Evolutionary conservation across 1,139 yeast species (phyloP), one percentile per base, ranked within the genome.

Genomic region (Protomyces lactucae-debilis): DNA sequence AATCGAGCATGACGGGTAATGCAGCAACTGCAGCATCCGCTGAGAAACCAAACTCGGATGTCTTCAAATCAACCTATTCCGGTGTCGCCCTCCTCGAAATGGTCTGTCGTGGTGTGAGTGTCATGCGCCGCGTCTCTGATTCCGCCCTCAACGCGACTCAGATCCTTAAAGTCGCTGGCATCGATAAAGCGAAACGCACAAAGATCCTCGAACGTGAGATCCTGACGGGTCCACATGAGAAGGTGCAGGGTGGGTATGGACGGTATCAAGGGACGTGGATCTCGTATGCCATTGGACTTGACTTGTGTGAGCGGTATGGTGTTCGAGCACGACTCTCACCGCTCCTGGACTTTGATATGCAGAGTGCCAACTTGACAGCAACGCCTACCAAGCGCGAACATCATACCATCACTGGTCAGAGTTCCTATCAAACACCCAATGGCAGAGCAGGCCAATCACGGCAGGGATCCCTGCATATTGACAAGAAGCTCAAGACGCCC

Each of bases 211-310:
- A 92, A 73, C 85, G 85, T 69, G 97, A 91, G 72, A 89, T 92
- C n/a, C 91, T 85, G 68, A 83, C 85, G 1, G 95, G 95, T 36
- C 79, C 79, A 51, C 96, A 90, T 74, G 97, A 92, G 73, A 92
- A 91, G 73, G 93, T 92, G 12, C 97, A 91, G 76, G 97, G 97
- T 55, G 97, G 97, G 0, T 89, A 91, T 73, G 97, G 97, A 14
- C 87, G 90, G 73, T 89, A 88, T 74, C 97, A 92, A 76, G 98
- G 98, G 0, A 89, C 97, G 0, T 93, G 97, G 90, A 46, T 65
- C 14, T 57, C 66, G n/a, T 77, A 82, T 66, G 82, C 82, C 36
- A 76, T 86, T 36, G 89, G 92, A 0, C 81, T 81, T 0, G 79
- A 81, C 4, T 77, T 88, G 18, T 85, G 91, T 55, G 80, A 79